Percentiles rank a stretch among this genome's conserved stretches.
These are phyloP conservation scores for Eudorina sp. DNA, from an alignment of 139 green algal genomes.

Conservation along the genomic window DNA sequence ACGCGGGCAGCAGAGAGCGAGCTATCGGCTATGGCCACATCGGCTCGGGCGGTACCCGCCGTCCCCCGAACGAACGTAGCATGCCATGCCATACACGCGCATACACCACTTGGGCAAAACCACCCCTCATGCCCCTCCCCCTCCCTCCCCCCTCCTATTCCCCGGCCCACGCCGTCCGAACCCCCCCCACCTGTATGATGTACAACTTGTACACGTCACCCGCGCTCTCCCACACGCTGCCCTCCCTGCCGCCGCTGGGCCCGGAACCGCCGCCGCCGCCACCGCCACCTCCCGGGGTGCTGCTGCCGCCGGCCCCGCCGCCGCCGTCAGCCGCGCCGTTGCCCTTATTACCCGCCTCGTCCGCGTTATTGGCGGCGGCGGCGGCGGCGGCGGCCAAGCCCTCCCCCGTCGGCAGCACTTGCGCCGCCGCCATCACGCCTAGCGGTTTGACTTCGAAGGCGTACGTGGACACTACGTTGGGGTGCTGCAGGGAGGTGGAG, in stretches of 20 bases:
- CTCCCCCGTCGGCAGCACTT: neutral
- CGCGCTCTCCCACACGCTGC: slow-evolving; percentile 25
- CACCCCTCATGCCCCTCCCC: too few relatives aligned
- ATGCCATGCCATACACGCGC: too few relatives aligned
- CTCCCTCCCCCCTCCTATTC: too few relatives aligned
- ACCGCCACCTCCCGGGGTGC: neutral
- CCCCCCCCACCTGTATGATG: slow-evolving; percentile 49
- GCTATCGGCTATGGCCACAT: too few relatives aligned
- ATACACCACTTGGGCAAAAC: too few relatives aligned
- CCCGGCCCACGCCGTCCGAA: too few relatives aligned
- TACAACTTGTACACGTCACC: slow-evolving; percentile 46
- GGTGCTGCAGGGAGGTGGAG: slow-evolving; percentile 39
- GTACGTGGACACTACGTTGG: slow-evolving; percentile 46
- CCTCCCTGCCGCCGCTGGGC: neutral
- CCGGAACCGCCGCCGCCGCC: neutral
- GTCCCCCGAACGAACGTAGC: too few relatives aligned
- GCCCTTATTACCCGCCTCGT: neutral
- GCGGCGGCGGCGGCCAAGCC: too few relatives aligned
- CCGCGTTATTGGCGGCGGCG: neutral
- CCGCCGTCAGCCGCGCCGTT: neutral
- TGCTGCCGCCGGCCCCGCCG: neutral
- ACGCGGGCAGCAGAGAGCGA: too few relatives aligned
- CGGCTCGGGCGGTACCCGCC: too few relatives aligned
- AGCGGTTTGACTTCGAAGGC: slow-evolving; percentile 32
- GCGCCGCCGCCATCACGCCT: neutral